A percentile compares a stretch with the other conserved stretches of the same genome.
These are phyloP conservation scores for Fistulinella prunicolor DNA, from an alignment of 768 basidiomycete genomes.

Conservation along the genomic window DNA sequence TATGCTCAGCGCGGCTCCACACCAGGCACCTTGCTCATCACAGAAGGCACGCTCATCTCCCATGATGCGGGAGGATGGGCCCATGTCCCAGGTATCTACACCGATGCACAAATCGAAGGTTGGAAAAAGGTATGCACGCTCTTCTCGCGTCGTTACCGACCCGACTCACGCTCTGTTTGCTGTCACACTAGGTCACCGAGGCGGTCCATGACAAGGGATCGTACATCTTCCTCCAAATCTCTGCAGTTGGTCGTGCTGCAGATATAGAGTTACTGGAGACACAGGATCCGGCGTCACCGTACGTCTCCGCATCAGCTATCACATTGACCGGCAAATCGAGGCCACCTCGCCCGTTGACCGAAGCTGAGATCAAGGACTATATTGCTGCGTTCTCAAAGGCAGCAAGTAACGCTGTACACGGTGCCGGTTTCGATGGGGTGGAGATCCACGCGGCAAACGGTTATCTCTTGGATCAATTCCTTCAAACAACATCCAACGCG, in stretches of 20 bases:
- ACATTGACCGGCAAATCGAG: conserved; percentile 13
- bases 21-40: conserved; percentile 53
- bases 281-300: conserved; percentile 30
- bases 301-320: conserved; percentile 35
- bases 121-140: conserved; percentile 44
- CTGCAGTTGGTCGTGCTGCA: conserved; percentile 57
- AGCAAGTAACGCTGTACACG: conserved; percentile 33
- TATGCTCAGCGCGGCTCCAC: conserved; percentile 46
- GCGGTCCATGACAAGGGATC: conserved; percentile 55
- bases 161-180: neutral
- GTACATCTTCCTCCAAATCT: conserved; percentile 47
- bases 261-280: conserved; percentile 28
- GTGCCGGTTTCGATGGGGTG: conserved; percentile 47
- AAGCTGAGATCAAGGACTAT: conserved; percentile 34
- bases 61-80: conserved; percentile 45
- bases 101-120: conserved; percentile 48
- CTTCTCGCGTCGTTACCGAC: too few relatives aligned
- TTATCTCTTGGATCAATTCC: conserved; percentile 59
- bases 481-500: conserved; percentile 53
- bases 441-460: conserved; percentile 44
- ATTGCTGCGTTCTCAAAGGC: conserved; percentile 30
- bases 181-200: conserved; percentile 43
- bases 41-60: conserved; percentile 56
- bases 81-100: conserved; percentile 64
- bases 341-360: conserved; percentile 19